Conservation (phyloP, 768 basidiomycete species). For the Hypsizygus marmoreus region DNA sequence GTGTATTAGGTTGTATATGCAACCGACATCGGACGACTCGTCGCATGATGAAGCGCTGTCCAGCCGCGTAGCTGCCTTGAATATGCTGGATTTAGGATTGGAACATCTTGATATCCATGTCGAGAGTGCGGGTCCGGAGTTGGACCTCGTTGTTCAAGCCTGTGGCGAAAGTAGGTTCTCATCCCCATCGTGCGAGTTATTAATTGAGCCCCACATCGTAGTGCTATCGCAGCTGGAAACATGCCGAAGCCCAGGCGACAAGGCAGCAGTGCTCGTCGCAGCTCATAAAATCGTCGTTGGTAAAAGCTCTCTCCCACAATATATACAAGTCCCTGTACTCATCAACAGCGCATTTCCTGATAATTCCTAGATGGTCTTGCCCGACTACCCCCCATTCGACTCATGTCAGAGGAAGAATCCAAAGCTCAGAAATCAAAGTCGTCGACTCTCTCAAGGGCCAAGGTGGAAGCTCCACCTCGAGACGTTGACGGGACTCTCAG, state of each 20-base stretch:
- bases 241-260: constrained; percentile 66
- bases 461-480: constrained; percentile 20
- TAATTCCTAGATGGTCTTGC: constrained; percentile 68
- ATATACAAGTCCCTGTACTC: no score
- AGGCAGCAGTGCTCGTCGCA: constrained; percentile 76
- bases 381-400: constrained; percentile 67
- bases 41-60: constrained; percentile 91
- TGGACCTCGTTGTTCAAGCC: constrained; percentile 64
- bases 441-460: constrained; percentile 8
- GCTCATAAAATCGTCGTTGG: constrained; percentile 89
- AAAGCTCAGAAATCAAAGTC: constrained; percentile 24
- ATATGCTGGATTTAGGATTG: constrained; percentile 85
- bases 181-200: not conserved
- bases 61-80: constrained; percentile 86
- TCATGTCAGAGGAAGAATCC: constrained; percentile 64
- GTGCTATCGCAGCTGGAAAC: constrained; percentile 41
- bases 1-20: constrained; percentile 68
- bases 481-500: constrained; percentile 21
- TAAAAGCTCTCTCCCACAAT: constrained; percentile 39
- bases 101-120: constrained; percentile 90
- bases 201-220: constrained; percentile 4
- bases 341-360: no score
- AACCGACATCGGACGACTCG: constrained; percentile 64
- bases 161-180: constrained; percentile 77
- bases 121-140: constrained; percentile 47